These are phyloP conservation scores for Huiozyma naganishii DNA, from an alignment of 805 yeast genomes.

Conservation along the genomic window DNA sequence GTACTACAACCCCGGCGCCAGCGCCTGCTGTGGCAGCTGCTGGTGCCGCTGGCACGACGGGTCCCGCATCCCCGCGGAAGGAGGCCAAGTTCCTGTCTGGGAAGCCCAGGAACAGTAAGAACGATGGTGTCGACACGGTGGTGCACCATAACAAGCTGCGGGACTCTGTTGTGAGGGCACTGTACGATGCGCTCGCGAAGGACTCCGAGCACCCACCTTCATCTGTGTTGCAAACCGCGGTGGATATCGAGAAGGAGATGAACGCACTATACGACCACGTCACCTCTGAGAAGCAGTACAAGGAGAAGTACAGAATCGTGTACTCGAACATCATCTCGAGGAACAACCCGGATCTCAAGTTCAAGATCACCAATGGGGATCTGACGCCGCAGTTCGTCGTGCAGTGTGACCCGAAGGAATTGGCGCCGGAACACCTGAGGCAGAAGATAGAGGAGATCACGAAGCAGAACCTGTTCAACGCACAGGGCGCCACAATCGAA, in stretches of 20 bases:
- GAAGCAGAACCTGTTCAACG: conserved; percentile 84
- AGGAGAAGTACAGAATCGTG: conserved; percentile 76
- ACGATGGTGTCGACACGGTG: conserved; percentile 66
- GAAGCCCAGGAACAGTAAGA: conserved; percentile 65
- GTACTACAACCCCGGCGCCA: background rate
- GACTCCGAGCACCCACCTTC: conserved; percentile 58
- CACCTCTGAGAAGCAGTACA: conserved; percentile 43
- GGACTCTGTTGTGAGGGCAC: conserved; percentile 71
- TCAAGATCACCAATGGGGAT: conserved; percentile 54
- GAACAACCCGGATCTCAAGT: conserved; percentile 77
- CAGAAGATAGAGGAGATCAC: conserved; percentile 77
- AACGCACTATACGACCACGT: conserved; percentile 49
- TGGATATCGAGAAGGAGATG: conserved; percentile 64
- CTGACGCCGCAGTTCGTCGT: conserved; percentile 57
- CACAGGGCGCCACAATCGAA: conserved; percentile 94
- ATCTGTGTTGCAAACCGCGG: conserved; percentile 50
- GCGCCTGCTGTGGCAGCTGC: background rate
- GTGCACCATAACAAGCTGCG: conserved; percentile 70
- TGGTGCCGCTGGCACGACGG: background rate
- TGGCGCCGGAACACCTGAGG: conserved; percentile 88
- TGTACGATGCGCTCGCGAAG: conserved; percentile 81
- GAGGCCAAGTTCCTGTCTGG: conserved; percentile 35
- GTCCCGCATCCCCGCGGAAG: conserved; percentile 11
- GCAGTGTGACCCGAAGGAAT: conserved; percentile 81
- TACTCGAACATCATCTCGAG: conserved; percentile 82